Evolutionary conservation across 2,329 filamentous ascomycete species (phyloP).

Genomic region (Sporothrix globosa): DNA sequence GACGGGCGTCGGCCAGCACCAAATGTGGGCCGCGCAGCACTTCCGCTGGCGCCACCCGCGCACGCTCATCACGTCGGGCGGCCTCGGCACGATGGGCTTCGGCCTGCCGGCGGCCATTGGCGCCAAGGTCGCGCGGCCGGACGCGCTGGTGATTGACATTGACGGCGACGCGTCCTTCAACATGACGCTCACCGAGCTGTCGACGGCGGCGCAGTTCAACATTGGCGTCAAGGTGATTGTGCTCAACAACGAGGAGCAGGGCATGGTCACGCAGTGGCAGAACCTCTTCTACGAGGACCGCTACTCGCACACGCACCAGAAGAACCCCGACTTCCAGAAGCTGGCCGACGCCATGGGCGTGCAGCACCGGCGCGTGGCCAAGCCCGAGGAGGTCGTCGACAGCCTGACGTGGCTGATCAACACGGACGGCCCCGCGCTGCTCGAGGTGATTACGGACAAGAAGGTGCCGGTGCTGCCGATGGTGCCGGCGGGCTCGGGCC

Average conservation of each 20-base stretch:
- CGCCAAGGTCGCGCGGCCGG: constrained; percentile 77
- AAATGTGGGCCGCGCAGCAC: constrained; percentile 98
- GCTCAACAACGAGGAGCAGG: constrained; percentile 96
- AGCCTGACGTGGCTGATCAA: constrained; percentile 87
- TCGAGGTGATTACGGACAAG: constrained; percentile 90
- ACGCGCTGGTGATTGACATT: constrained; percentile 89
- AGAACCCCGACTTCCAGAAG: constrained; percentile 95
- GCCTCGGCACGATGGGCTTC: constrained; percentile 94
- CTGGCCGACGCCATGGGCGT: constrained; percentile 89
- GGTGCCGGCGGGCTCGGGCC: constrained; percentile 83
- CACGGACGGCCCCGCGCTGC: constrained; percentile 84
- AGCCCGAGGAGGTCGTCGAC: constrained; percentile 76
- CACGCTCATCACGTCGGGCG: constrained; percentile 94
- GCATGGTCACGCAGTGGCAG: constrained; percentile 99
- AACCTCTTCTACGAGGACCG: constrained; percentile 96
- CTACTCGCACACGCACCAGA: constrained; percentile 88
- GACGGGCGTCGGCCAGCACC: constrained; percentile 95
- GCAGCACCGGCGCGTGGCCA: constrained; percentile 70
- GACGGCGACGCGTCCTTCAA: constrained; percentile 98
- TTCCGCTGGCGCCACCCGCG: constrained; percentile 92
- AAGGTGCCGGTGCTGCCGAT: constrained; percentile 96
- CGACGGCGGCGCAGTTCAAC: constrained; percentile 91
- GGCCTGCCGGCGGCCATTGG: constrained; percentile 94
- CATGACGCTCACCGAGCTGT: constrained; percentile 96
- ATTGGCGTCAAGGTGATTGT: constrained; percentile 95